Evolutionary conservation across 2,329 filamentous ascomycete species (phyloP).

Genomic region (Bretziella fagacearum): DNA sequence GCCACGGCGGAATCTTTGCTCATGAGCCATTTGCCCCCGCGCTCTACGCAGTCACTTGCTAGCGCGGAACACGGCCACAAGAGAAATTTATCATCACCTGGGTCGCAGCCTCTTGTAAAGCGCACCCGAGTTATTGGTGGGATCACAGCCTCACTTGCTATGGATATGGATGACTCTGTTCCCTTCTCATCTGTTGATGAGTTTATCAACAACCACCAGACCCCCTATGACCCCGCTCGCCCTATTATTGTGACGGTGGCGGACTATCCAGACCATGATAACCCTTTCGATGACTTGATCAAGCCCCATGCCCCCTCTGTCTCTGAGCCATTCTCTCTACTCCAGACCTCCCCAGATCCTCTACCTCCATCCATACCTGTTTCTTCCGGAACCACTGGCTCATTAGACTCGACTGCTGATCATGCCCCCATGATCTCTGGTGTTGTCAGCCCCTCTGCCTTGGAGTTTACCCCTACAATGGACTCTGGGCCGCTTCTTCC

Average conservation of each 20-base stretch:
- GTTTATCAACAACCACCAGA: constrained; percentile 8
- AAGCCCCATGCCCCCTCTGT: neutral
- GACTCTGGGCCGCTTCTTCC: constrained; percentile 7
- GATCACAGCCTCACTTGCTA: neutral
- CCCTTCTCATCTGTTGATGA: constrained; percentile 13
- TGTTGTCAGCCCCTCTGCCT: constrained; percentile 20
- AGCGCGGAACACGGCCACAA: constrained; percentile 11
- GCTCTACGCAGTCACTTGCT: constrained; percentile 1
- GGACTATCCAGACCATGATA: constrained; percentile 3
- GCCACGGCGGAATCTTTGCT: neutral
- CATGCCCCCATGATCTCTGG: constrained; percentile 10
- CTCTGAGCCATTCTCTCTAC: constrained; percentile 2
- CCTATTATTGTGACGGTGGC: constrained; percentile 11
- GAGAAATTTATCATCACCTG: constrained; percentile 12
- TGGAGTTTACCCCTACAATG: constrained; percentile 16
- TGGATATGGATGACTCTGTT: constrained; percentile 10
- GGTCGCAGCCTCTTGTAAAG: constrained; percentile 11
- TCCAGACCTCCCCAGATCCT: constrained; percentile 1
- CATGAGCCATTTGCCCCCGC: constrained; percentile 7
- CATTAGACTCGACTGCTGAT: neutral
- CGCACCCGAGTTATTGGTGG: constrained; percentile 8
- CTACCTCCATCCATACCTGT: constrained; percentile 4
- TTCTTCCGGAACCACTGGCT: constrained; percentile 21
- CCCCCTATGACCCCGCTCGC: constrained; percentile 13
- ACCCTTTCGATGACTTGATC: neutral